Conservation (phyloP, 352 stramenopile species). For the Pythium pyrilobum region DNA sequence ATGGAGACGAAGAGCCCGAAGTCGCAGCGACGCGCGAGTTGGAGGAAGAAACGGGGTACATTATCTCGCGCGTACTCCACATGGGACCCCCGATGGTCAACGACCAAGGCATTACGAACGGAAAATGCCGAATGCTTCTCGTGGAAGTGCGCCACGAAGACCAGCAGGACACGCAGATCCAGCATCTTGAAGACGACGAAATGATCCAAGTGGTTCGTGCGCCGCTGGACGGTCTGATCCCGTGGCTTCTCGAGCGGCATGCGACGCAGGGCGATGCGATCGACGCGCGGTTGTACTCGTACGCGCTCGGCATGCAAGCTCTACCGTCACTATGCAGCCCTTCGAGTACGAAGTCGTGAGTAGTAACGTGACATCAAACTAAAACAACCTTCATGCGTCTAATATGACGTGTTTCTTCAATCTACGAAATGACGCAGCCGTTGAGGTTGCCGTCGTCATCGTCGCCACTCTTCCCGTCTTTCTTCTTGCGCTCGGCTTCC, state of each 20-base stretch:
- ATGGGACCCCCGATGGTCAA: constrained; percentile 76
- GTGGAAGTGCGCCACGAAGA: constrained; percentile 40
- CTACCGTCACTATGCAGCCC: constrained; percentile 11
- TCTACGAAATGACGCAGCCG: constrained; percentile 30
- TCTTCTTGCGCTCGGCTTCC: constrained; percentile 28
- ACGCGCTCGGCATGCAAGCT: constrained; percentile 41
- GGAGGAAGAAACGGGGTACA: constrained; percentile 87
- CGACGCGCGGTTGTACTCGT: constrained; percentile 55
- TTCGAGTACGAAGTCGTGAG: neutral
- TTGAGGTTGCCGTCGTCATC: constrained; percentile 13
- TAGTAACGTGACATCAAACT: too few species aligned
- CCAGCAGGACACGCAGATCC: constrained; percentile 24
- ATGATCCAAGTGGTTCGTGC: constrained; percentile 67
- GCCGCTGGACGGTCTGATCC: constrained; percentile 54
- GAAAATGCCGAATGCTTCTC: constrained; percentile 58
- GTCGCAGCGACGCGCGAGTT: constrained; percentile 80
- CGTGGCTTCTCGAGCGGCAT: constrained; percentile 45
- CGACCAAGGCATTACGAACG: constrained; percentile 77
- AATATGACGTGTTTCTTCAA: neutral
- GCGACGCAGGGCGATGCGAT: constrained; percentile 36
- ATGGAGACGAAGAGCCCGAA: constrained; percentile 68
- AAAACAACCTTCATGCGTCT: too few species aligned
- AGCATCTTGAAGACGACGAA: constrained; percentile 61
- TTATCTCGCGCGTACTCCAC: constrained; percentile 56
- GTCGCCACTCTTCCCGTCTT: constrained; percentile 16